These are phyloP conservation scores for Actinidia chinensis DNA, from an alignment of 179 eudicot species.

Conservation along the genomic window DNA sequence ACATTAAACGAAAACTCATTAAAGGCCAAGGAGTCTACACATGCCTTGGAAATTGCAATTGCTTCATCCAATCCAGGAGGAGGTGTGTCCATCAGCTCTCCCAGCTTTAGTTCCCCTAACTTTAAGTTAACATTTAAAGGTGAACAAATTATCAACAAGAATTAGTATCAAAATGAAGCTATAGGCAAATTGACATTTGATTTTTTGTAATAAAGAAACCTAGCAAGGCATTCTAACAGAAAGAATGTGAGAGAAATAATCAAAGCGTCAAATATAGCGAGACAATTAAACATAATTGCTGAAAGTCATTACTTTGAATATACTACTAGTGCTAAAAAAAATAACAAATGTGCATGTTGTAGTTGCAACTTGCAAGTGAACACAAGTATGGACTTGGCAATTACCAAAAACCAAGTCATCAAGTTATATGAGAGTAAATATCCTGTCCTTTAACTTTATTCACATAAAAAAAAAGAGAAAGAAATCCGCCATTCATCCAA, in stretches of 20 bases:
- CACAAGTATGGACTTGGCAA: too few species aligned
- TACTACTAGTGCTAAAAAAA: neutral
- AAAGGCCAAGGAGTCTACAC: neutral
- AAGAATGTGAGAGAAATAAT: neutral
- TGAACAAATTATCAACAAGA: constrained; percentile 2
- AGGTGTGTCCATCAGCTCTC: constrained; percentile 96
- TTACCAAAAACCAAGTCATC: too few species aligned
- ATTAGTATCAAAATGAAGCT: neutral
- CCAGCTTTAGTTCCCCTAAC: constrained; percentile 92
- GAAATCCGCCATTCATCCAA: neutral
- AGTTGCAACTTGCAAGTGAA: too few species aligned
- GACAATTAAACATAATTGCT: neutral
- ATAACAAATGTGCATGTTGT: neutral
- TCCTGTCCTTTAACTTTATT: neutral
- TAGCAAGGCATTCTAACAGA: neutral
- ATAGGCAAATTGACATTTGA: neutral
- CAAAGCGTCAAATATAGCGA: neutral
- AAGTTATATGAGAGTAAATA: neutral
- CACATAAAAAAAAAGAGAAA: neutral
- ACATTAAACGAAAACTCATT: neutral
- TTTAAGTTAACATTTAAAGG: constrained; percentile 25
- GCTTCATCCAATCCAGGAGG: constrained; percentile 99
- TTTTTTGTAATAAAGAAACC: neutral
- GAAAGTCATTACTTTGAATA: neutral
- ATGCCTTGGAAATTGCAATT: constrained; percentile 87